Base-by-base conservation (phyloP, 805 yeast genomes). In the Wickerhamiella slavikovae region DNA sequence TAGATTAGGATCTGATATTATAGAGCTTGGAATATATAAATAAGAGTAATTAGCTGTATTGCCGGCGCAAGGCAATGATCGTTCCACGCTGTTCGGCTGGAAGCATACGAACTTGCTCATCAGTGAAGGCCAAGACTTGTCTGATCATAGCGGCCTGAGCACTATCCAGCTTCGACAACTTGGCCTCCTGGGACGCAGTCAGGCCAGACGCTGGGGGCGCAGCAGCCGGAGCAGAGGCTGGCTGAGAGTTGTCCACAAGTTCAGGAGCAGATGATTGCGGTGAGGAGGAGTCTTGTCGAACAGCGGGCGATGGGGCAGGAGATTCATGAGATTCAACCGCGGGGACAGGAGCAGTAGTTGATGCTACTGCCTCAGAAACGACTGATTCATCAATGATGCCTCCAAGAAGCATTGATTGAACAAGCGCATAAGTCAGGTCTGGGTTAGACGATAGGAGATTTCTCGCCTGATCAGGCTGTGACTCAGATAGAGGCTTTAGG, bases 371-470 rank as follows among this genome's bases (percentile, higher is more conserved):
- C 9, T 21, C 29, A 15, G 34, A 24, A 6, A 44, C 38, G 3
- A 42, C 43, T 7, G 35, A 35, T 20, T 47, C 52, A 24, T 43
- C 49, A 11, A 45, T 52, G 23, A 46, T 43, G 16, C 52, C 58
- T 43, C 52, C 51, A 35, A 48, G 48, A 36, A 71, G 47, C 31
- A 77, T 51, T 1, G 72, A 59, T 45, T 82, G 93, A 2, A 80
- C 77, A 19, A 80, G 52, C 0, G 89, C 80, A 44, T 71, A 78
- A 2, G 75, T 54, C 30, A 82, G 55, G 43, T 78, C 92, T 1
- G 89, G 85, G 41, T 71, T 68, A 35, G 66, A 68, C 16, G 61
- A 60, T 15, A 80, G 56, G 23, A 80, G 52, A 21, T 62, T 62
- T 31, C 60, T 64, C 56, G 73, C 73, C 33, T 70, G 56, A 6